Evolutionary conservation across 1,284 basidiomycete species (phyloP), one percentile per base, ranked within the genome.

Genomic region (Psilocybe mexicana): DNA sequence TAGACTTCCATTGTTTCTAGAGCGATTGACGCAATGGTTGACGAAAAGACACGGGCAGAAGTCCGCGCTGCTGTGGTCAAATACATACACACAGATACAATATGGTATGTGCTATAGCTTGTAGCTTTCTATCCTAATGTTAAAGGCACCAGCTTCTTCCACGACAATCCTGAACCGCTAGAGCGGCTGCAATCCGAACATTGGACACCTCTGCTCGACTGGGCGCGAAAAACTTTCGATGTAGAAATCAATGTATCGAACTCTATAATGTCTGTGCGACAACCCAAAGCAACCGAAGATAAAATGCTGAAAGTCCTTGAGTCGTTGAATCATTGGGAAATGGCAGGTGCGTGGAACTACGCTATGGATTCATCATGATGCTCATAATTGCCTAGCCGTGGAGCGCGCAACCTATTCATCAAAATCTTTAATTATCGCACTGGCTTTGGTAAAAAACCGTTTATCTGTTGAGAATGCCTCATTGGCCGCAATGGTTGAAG

Each of bases 81-180:
- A 62, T 99, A 98, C 74, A 76, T 99, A 36, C 91, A 98, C 64
- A 98, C 96, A 2, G 97, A 99, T 71, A 96, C 97, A 0, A 87
- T 99, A 59, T 95, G 93, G 95, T 95, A 64, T 67, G 62, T 60
- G 4, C 36, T 26, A 54, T 33, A 25, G 43, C 40, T 44, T 30
- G 23, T 25, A 51, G 18, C 24, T 50, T 25, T 14, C 44, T 18
- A 35, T 49, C 56, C 24, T n/a, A 35, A 23, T 18, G 14, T 12
- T 44, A 26, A 55, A 56, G 43, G 52, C 28, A 33, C 45, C 67
- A 95, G 93, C 70, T 98, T 95, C 75, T 90, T 93, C 62, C 85
- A 93, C 68, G 83, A 91, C 47, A 78, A 87, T 58, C 94, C 96
- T 0, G 79, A 82, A 10, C 79, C 83, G 1, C 81, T 99, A 23